Base-by-base conservation (phyloP, 345 rosid genomes). In the Camelina sativa region DNA sequence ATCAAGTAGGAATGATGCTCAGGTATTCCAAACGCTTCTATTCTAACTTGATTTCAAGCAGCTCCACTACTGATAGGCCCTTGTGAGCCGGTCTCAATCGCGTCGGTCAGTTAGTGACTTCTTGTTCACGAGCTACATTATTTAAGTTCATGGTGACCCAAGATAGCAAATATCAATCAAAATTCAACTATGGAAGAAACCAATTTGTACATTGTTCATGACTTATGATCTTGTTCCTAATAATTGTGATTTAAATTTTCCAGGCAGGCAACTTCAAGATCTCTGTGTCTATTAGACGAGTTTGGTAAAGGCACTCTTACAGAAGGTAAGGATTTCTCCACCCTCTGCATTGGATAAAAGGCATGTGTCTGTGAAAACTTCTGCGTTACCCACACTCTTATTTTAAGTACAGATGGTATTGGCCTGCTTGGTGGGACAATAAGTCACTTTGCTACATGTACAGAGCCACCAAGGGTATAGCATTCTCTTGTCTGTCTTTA, bases 241-340 rank as follows among this genome's bases (percentile, higher is more conserved):
- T 51, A 22, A 47, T 5, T 68, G 35, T 73, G 23, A 23, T 59
- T 61, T 74, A 11, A 47, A 59, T 70, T 75, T 17, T 53, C 17
- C 82, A 91, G 99, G 89, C 97, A 87, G 84, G 88, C 97, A 80
- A 94, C 99, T 77, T 84, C 96, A 64, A 83, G 80, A 79, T 94
- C 99, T 46, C 81, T 94, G 72, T 94, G 97, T 76, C 84, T 94
- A 68, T 60, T 94, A 82, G 99, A 94, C 73, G 99, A 94, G 82
- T 94, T 94, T 84, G 99, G 99, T 74, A 94, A 94, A 90, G 99
- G 98, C 53, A 91, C 98, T 74, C 93, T 94, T n/a, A 85, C 90
- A 61, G 96, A 94, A 91, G 98, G 98, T 43, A 20, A 4, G 2
- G 35, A 64, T 32, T 64, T 47, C 8, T 40, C 4, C 5, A 54